Conservation (phyloP, 495 filamentous ascomycete genomes). For the Pyrenula massariospora region DNA sequence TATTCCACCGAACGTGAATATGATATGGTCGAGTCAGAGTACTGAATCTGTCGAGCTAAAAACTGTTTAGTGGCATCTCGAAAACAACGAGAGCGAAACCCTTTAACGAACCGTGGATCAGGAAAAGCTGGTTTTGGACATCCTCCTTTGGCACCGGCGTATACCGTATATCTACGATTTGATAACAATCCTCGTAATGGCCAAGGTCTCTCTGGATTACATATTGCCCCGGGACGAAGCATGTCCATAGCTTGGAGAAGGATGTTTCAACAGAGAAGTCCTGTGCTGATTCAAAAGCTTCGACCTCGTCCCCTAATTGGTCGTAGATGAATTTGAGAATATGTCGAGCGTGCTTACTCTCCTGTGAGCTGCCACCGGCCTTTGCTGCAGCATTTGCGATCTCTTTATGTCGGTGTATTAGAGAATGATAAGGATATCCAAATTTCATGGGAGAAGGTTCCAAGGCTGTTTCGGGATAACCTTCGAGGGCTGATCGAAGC, state of each 20-base stretch:
- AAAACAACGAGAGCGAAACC: background rate
- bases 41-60: background rate
- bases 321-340: background rate
- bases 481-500: background rate
- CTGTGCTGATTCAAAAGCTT: background rate
- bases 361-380: background rate
- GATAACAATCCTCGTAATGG: background rate
- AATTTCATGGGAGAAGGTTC: background rate
- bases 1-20: background rate
- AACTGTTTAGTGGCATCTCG: background rate
- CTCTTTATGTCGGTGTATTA: background rate
- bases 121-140: background rate
- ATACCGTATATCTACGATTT: background rate
- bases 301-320: background rate
- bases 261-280: background rate
- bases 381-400: background rate
- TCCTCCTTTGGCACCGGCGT: background rate
- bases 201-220: background rate
- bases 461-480: background rate
- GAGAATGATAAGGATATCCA: background rate
- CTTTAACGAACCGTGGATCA: background rate
- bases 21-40: background rate
- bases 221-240: background rate
- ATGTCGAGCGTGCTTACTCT: background rate
- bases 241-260: background rate